Percentiles rank a stretch among this genome's conserved stretches.
These are phyloP conservation scores for Cerioporus squamosus DNA, from an alignment of 1,284 basidiomycete genomes.

Conservation along the genomic window DNA sequence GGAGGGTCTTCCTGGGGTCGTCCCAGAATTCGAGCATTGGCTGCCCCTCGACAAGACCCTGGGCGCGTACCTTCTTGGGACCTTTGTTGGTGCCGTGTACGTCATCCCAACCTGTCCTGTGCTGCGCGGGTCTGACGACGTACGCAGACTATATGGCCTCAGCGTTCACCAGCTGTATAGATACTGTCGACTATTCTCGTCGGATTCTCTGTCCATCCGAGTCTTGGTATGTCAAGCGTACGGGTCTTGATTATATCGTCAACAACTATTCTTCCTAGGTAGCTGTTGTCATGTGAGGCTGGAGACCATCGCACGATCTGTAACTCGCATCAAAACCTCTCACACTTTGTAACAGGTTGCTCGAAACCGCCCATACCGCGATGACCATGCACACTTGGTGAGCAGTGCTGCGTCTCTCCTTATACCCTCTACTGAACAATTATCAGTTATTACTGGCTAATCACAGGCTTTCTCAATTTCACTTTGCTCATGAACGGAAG, in stretches of 20 bases:
- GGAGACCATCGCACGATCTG: neutral
- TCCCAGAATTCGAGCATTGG: neutral
- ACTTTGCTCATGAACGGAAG: neutral
- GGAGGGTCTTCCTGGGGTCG: no score
- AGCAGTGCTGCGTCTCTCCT: neutral
- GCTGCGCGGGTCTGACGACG: neutral
- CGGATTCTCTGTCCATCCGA: conserved; percentile 5
- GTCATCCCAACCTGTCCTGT: neutral
- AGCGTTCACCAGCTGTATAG: conserved; percentile 9
- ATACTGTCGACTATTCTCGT: neutral
- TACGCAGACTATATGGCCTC: conserved; percentile 5
- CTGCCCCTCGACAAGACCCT: conserved; percentile 5
- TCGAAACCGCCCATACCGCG: conserved; percentile 3
- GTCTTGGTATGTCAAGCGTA: neutral
- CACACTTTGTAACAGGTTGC: neutral
- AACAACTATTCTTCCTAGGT: neutral
- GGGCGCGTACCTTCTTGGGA: conserved; percentile 7
- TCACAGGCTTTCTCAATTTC: conserved; percentile 1
- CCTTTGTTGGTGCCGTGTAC: conserved; percentile 4
- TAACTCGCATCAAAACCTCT: neutral
- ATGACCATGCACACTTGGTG: conserved; percentile 13
- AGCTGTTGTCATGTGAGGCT: neutral
- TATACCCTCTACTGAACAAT: neutral
- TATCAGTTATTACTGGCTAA: neutral
- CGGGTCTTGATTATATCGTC: neutral